Evolutionary conservation across 441 rosid species (phyloP).

Genomic region (Geranium incanum): DNA sequence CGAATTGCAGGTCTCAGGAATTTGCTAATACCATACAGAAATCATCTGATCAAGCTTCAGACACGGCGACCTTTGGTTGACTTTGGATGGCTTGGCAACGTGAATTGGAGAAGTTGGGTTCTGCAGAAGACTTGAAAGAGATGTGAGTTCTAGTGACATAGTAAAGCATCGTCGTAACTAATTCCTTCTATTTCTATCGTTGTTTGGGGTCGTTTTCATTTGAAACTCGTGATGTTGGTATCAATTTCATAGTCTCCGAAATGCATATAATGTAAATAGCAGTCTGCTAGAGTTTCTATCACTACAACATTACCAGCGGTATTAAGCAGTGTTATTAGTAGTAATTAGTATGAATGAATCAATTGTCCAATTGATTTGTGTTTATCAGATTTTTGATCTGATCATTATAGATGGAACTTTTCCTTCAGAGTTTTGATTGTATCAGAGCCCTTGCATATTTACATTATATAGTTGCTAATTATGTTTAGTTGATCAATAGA

Average conservation of each 20-base stretch:
- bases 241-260: neutral
- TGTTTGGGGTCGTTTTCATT: neutral
- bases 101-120: neutral
- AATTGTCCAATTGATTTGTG: neutral
- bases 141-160: neutral
- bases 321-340: neutral
- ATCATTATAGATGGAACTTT: neutral
- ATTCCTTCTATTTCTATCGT: neutral
- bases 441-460: neutral
- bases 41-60: neutral
- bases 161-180: neutral
- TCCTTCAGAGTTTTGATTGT: neutral
- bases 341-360: neutral
- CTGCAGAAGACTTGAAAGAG: neutral
- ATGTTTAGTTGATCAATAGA: too few relatives aligned
- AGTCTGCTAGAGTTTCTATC: neutral
- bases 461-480: neutral
- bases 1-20: neutral
- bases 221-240: neutral
- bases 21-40: neutral
- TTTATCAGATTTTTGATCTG: neutral
- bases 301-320: neutral
- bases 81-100: neutral
- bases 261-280: neutral
- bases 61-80: neutral